Evolutionary conservation across 1,284 basidiomycete genomes (phyloP).

Genomic region (Athelia sp.): DNA sequence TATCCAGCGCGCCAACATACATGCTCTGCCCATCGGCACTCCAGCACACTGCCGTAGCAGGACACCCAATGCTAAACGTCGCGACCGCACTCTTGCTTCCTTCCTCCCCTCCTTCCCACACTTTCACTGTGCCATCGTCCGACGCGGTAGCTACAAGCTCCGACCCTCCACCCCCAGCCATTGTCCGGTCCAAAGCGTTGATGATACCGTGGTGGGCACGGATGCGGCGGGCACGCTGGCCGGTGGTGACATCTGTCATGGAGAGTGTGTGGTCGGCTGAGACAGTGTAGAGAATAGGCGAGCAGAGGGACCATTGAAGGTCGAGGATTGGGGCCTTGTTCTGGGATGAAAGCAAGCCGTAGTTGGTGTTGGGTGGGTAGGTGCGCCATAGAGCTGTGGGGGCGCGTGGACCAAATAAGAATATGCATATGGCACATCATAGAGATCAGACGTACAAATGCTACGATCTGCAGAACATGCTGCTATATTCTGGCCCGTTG

Average conservation of each 20-base stretch:
- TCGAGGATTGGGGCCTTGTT: slow-evolving; percentile 79
- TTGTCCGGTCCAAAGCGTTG: slow-evolving; percentile 81
- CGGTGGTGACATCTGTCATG: slow-evolving; percentile 73
- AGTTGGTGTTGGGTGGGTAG: slow-evolving; percentile 78
- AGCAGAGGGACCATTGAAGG: slow-evolving; percentile 75
- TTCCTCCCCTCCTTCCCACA: slow-evolving; percentile 83
- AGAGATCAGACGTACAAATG: slow-evolving; percentile 52
- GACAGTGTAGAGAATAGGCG: slow-evolving; percentile 70
- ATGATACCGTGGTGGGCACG: slow-evolving; percentile 86
- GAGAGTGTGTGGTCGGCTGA: slow-evolving; percentile 80
- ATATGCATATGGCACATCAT: slow-evolving; percentile 2
- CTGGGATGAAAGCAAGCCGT: slow-evolving; percentile 66
- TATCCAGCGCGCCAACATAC: slow-evolving; percentile 89
- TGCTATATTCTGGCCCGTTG: slow-evolving; percentile 77
- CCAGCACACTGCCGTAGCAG: slow-evolving; percentile 91
- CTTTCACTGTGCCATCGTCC: slow-evolving; percentile 84
- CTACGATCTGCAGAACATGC: slow-evolving; percentile 78
- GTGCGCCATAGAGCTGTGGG: slow-evolving; percentile 71
- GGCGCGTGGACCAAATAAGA: slow-evolving; percentile 2
- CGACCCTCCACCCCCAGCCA: slow-evolving; percentile 74
- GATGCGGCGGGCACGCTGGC: slow-evolving; percentile 69
- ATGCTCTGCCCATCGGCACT: slow-evolving; percentile 82
- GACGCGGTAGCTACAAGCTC: slow-evolving; percentile 83
- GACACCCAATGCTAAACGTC: slow-evolving; percentile 80
- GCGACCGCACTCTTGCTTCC: slow-evolving; percentile 74